Evolutionary conservation across 306 rosid species (phyloP), one percentile per base, ranked within the genome.

Genomic region (Parietaria judaica): DNA sequence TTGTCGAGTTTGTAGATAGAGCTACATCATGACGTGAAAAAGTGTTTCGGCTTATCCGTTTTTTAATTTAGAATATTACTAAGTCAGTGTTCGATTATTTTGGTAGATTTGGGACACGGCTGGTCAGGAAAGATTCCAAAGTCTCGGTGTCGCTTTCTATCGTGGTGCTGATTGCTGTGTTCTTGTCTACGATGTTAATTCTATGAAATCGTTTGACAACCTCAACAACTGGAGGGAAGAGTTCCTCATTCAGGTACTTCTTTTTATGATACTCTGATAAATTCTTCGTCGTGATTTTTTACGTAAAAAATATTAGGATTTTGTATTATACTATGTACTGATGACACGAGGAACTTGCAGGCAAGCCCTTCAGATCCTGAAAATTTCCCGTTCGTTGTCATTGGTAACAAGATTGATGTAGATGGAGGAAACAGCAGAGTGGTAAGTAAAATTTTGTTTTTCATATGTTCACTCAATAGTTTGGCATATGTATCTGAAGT

Each of bases 161-260:
- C 86, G 99, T 59, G 99, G 99, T 63, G 99, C 99, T 65, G 99
- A 94, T 84, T 94, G 99, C 74, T 94, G 97, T 67, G 99, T 94
- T 71, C 97, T 94, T 60, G 99, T 94, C 56, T 94, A 94, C 69
- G 99, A 94, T 73, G 99, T 94, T 61, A 94, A 88, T 79, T 86
- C 95, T 16, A 81, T 81, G 97, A 94, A 94, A 68, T 94, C 99
- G 31, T 94, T 94, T 79, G 97, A 94, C 70, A 86, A 81, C 77
- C 99, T 94, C 73, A 94, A 88, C 75, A 88, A 94, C 74, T 94
- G 99, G 99, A 85, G 94, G 78, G 99, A 94, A 72, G 95, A 94
- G 70, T 94, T 94, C 76, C 94, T 94, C 45, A 94, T 94, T 69
- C 99, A 94, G 89, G 99, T 80, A 77, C 44, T 45, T 39, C 54